These are phyloP conservation scores for Thuidium tamariscinum DNA, from an alignment of 225 moss, liverwort and hornwort genomes.

Conservation along the genomic window DNA sequence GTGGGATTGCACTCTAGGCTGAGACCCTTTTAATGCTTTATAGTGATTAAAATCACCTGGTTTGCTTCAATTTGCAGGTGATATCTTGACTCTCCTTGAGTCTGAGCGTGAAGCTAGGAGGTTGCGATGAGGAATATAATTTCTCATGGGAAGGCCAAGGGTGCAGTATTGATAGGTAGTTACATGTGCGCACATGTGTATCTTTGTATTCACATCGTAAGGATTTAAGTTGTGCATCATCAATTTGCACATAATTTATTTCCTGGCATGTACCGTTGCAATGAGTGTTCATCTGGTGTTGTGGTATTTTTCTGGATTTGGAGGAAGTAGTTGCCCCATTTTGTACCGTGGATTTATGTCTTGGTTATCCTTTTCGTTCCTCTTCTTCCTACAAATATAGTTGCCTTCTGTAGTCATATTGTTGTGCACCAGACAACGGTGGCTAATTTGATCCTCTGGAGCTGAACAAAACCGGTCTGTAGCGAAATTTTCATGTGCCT, in stretches of 20 bases:
- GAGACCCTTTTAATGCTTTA: neutral
- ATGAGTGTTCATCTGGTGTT: neutral
- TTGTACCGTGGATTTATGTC: neutral
- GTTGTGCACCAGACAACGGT: neutral
- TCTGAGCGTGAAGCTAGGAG: constrained; percentile 63
- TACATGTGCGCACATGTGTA: neutral
- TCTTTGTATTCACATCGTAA: neutral
- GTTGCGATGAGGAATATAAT: constrained; percentile 29
- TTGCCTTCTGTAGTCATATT: neutral
- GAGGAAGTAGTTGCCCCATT: neutral
- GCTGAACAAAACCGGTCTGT: neutral
- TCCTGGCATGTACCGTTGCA: neutral
- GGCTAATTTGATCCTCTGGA: neutral
- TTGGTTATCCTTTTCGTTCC: neutral
- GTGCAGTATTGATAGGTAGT: neutral
- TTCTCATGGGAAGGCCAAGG: neutral
- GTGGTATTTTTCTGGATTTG: neutral
- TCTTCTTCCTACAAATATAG: neutral
- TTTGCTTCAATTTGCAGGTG: constrained; percentile 25
- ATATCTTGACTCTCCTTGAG: constrained; percentile 61
- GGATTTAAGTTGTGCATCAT: neutral
- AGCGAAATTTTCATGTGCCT: neutral
- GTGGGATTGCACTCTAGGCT: neutral
- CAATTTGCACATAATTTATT: neutral
- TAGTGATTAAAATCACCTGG: neutral